These are phyloP conservation scores for Lichtheimia corymbifera DNA, from an alignment of 371 early-diverging fungal genomes.

Conservation along the genomic window DNA sequence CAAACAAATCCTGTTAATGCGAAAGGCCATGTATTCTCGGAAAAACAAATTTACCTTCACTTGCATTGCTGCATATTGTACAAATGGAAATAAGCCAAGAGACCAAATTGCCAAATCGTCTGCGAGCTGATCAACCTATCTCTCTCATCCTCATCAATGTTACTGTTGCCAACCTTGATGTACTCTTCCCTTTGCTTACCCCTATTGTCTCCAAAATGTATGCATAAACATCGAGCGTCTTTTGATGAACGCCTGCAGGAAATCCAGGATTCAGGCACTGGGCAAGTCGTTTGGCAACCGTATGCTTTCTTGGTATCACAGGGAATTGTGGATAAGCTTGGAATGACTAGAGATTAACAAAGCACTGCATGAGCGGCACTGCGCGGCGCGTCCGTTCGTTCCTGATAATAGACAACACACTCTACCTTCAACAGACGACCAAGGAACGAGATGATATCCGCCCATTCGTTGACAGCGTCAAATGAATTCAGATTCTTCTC, in stretches of 20 bases:
- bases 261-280: slow-evolving; percentile 98
- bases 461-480: slow-evolving; percentile 94
- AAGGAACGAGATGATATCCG: slow-evolving; percentile 92
- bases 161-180: background rate
- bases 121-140: slow-evolving; percentile 72
- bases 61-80: slow-evolving; percentile 82
- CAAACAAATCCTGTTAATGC: background rate
- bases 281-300: slow-evolving; percentile 93
- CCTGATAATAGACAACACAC: background rate
- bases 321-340: slow-evolving; percentile 79
- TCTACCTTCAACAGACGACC: slow-evolving; percentile 79
- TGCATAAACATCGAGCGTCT: slow-evolving; percentile 90
- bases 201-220: slow-evolving; percentile 87
- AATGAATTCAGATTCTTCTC: slow-evolving; percentile 88
- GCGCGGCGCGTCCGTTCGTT: background rate
- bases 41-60: slow-evolving; percentile 64
- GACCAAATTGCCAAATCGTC: slow-evolving; percentile 87
- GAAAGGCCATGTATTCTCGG: background rate
- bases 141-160: background rate
- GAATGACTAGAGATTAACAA: slow-evolving; percentile 58
- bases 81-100: slow-evolving; percentile 89
- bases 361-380: background rate
- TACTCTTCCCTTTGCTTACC: slow-evolving; percentile 38
- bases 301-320: slow-evolving; percentile 81
- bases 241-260: slow-evolving; percentile 99